A percentile compares a stretch with the other conserved stretches of the same genome.
These are phyloP conservation scores for Rhodotorula sp. DNA, from an alignment of 1,284 basidiomycete species.

Conservation along the genomic window DNA sequence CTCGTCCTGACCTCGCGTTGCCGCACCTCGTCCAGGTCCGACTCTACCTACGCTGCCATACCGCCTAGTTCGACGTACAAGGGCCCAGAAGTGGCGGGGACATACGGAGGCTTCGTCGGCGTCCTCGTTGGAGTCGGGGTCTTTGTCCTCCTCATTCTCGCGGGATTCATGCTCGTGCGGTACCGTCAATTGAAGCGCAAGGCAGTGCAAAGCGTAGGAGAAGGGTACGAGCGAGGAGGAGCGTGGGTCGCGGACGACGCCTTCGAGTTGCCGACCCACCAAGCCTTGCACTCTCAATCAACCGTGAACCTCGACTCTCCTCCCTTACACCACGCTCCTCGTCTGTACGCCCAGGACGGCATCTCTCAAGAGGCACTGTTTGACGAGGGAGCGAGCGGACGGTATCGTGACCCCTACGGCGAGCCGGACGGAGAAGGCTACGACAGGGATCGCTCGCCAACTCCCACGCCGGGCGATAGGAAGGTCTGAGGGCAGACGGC, in stretches of 20 bases:
- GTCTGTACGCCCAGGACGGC: background rate
- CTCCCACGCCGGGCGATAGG: no score
- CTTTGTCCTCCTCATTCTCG: conserved; percentile 22
- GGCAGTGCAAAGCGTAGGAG: background rate
- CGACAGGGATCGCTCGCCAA: no score
- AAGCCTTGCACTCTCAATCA: conserved; percentile 8
- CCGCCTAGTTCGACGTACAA: conserved; percentile 33
- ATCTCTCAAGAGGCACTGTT: conserved; percentile 2
- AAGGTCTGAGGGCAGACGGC: no score
- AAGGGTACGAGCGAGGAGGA: background rate
- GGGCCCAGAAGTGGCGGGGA: conserved; percentile 34
- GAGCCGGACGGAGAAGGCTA: background rate
- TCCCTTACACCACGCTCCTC: background rate
- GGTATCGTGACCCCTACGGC: conserved; percentile 8
- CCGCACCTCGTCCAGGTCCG: conserved; percentile 3
- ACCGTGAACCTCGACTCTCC: background rate
- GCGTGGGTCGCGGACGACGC: conserved; percentile 23
- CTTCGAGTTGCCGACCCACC: conserved; percentile 37
- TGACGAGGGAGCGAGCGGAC: background rate
- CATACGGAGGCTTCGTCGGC: conserved; percentile 38
- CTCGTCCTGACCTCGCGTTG: background rate
- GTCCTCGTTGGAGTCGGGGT: conserved; percentile 32
- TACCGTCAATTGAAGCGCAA: conserved; percentile 15
- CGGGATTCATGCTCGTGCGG: conserved; percentile 12
- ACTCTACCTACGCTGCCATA: conserved; percentile 19